phyloP scores from a whole-genome alignment of 1,284 basidiomycete genomes.

The Sporisorium iseilematis-ciliati region DNA sequence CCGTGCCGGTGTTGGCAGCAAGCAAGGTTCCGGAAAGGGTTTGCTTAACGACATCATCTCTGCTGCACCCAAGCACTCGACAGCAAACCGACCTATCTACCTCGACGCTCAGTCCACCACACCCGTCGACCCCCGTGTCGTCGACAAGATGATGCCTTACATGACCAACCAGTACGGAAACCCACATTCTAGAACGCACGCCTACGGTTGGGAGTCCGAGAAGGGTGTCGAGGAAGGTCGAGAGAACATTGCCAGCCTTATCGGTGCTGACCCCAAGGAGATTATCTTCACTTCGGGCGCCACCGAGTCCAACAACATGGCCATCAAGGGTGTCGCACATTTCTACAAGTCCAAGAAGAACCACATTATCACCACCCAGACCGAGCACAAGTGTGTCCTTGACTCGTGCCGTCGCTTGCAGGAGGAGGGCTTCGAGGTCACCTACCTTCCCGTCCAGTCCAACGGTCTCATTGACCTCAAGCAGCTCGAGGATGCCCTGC shows the following conservation, averaged over 20 bases:
- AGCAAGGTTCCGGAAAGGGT: conserved; percentile 47
- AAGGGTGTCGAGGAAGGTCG: conserved; percentile 91
- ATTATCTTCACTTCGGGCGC: conserved; percentile 98
- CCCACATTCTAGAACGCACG: conserved; percentile 96
- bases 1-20: conserved; percentile 54
- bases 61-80: conserved; percentile 37
- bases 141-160: conserved; percentile 97
- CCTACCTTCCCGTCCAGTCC: conserved; percentile 90
- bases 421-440: conserved; percentile 97
- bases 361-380: conserved; percentile 75
- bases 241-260: conserved; percentile 88
- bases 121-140: conserved; percentile 94
- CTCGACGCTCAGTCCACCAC: conserved; percentile 78
- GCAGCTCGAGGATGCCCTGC: conserved; percentile 83
- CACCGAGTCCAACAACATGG: conserved; percentile 98
- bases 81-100: conserved; percentile 66
- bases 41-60: conserved; percentile 52
- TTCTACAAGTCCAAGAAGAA: conserved; percentile 74
- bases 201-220: conserved; percentile 99
- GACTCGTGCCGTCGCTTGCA: conserved; percentile 96
- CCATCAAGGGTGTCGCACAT: conserved; percentile 94
- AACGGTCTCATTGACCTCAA: conserved; percentile 86
- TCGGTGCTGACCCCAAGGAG: conserved; percentile 95
- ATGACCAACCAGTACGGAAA: conserved; percentile 97
- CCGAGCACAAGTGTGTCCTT: conserved; percentile 97